Evolutionary conservation across 345 rosid species (phyloP), one percentile per base, ranked within the genome.

Genomic region (Boechera divaricarpa): DNA sequence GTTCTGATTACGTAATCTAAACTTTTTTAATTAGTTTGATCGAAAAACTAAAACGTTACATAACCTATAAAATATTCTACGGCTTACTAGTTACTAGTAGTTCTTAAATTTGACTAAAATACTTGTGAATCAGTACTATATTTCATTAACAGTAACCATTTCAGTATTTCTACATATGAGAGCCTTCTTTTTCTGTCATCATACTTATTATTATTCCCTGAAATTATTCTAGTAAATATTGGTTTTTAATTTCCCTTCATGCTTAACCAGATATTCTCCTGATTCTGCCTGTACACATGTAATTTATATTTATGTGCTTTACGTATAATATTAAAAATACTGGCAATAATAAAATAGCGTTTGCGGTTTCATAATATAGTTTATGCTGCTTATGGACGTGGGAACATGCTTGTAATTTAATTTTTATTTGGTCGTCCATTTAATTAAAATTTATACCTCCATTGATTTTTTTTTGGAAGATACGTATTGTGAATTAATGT

Each of bases 331-430:
- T 6, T 64, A 7, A 21, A 13, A 58, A 16, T 45, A 48, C 33
- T 67, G 42, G 36, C 29, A 48, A 48, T 13, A 41, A 54, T n/a
- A 18, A 47, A 42, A 8, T 56, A 56, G 5, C 13, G 63, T 52
- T 69, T 70, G 36, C 58, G 48, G 41, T 39, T 69, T 53, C 60
- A 47, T 56, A 16, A 18, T 47, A 54, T 11, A 76, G 45, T n/a
- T 29, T 49, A 48, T 35, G 68, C 68, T 67, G 67, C 48, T 33
- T 61, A 52, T 21, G 7, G 32, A 61, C 70, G 80, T 62, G 70
- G 70, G 75, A 69, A 62, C 75, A 76, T 33, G 47, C 58, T 69
- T 62, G 51, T 54, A 62, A 42, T 42, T 15, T 61, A 69, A 33
- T 6, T 52, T 28, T 60, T 28, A 68, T 51, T 9, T 60, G 63